Base-by-base conservation (phyloP, 352 stramenopile species). In the Aphanomyces astaci region DNA sequence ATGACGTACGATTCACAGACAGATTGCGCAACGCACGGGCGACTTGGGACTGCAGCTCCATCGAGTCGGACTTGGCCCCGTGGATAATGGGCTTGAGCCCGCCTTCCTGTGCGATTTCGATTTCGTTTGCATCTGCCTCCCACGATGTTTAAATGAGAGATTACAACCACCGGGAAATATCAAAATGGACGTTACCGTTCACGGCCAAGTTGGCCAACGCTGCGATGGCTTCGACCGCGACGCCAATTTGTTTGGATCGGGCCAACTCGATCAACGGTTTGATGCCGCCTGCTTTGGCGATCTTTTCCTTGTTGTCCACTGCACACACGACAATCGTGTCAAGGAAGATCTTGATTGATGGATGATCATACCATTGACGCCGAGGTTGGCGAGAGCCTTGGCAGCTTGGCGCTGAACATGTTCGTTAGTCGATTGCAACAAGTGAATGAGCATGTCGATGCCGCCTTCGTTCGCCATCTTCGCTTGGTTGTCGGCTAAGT, bases 181-280 rank as follows among this genome's bases (percentile, higher is more conserved):
- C n/a, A n/a, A n/a, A n/a, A n/a, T n/a, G n/a, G n/a, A n/a, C n/a
- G n/a, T n/a, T 72, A 96, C 87, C 92, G 64, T 98, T 97, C 19
- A 98, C 94, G 13, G 94, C 94, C 36, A 98, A 73, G 72, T 98
- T 98, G 57, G 93, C 93, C 24, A 98, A 76, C 24, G 93, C 93
- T n/a, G 93, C 93, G 49, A 98, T 91, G 33, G 93, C 92, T 70
- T 97, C 92, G 19, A 97, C 85, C 0, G 81, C 80, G 27, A 97
- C 92, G 43, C 77, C 84, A 32, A 94, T 87, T 63, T 93, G 84
- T 63, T 81, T 88, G 51, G 86, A 93, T 74, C 78, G 89, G 33
- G 84, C 83, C 52, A 93, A 78, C 46, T 80, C 71, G 64, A 95
- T 93, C 48, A 95, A 82, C 24, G 90, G 90, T 62, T 84, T 81